A percentile compares a stretch with the other conserved stretches of the same genome.
Conservation (phyloP, 2,329 filamentous ascomycete genomes). For the Aspergillus felis region DNA sequence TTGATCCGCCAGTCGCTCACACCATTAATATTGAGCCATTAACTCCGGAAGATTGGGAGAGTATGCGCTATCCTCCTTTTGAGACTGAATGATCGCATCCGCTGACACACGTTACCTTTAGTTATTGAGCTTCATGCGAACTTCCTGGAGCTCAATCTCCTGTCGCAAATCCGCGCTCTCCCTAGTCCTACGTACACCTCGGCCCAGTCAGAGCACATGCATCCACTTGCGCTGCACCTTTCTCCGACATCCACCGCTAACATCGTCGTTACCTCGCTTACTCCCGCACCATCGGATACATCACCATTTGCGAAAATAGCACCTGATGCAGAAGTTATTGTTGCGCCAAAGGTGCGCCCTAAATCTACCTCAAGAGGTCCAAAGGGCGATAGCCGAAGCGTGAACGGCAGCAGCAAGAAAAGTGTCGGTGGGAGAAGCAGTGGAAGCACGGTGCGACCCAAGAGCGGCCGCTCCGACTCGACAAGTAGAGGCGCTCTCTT, state of each 20-base stretch:
- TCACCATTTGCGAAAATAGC: constrained; percentile 86
- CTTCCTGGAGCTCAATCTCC: constrained; percentile 89
- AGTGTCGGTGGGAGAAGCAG: constrained; percentile 67
- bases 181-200: constrained; percentile 73
- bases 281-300: constrained; percentile 64
- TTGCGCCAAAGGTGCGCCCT: constrained; percentile 84
- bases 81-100: neutral
- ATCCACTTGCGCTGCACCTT: constrained; percentile 85
- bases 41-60: constrained; percentile 96
- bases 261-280: constrained; percentile 78
- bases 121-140: constrained; percentile 94
- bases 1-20: constrained; percentile 86
- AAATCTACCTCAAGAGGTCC: constrained; percentile 57
- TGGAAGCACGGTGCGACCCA: constrained; percentile 64
- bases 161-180: constrained; percentile 87
- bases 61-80: constrained; percentile 32
- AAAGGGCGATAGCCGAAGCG: constrained; percentile 73
- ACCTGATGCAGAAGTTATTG: constrained; percentile 92
- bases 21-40: constrained; percentile 96
- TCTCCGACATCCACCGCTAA: constrained; percentile 95
- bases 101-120: constrained; percentile 21
- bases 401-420: constrained; percentile 72
- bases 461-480: constrained; percentile 60
- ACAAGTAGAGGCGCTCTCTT: constrained; percentile 57
- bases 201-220: constrained; percentile 54